Evolutionary conservation across 1,139 yeast genomes (phyloP).

Genomic region (Debaryomycetaceae sp.): DNA sequence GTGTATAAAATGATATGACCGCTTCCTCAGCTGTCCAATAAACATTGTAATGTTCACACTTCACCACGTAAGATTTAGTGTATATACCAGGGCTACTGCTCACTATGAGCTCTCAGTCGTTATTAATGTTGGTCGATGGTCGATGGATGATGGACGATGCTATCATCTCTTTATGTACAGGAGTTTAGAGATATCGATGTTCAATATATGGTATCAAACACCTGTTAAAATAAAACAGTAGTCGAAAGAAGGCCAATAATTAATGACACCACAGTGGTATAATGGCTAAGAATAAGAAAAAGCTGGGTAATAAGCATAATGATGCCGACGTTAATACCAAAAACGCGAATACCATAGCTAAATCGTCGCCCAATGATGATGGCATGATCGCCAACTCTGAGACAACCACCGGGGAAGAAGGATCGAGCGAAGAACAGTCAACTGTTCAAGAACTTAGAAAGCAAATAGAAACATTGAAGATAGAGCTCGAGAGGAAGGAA

Average conservation of each 20-base stretch:
- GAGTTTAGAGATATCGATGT: not conserved
- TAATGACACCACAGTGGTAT: not conserved
- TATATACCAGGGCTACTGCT: not conserved
- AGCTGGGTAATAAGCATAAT: conserved; percentile 11
- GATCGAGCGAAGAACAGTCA: not conserved
- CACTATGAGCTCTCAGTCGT: not conserved
- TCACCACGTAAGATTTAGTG: not conserved
- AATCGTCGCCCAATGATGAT: not conserved
- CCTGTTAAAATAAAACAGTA: not conserved
- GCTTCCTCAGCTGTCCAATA: conserved; percentile 8
- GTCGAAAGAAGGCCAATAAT: not conserved
- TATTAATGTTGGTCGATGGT: not conserved
- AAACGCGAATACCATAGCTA: not conserved
- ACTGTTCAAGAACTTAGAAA: conserved; percentile 3
- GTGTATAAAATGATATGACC: conserved; percentile 10
- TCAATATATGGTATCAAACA: not conserved
- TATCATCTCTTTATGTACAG: not conserved
- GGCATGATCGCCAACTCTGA: not conserved
- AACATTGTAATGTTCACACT: conserved; percentile 9
- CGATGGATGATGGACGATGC: not conserved
- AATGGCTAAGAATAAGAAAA: conserved; percentile 33
- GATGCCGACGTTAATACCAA: not conserved
- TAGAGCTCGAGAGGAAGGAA: conserved; percentile 13
- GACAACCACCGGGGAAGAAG: not conserved
- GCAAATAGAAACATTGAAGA: conserved; percentile 17